Evolutionary conservation across 805 yeast species (phyloP).

Genomic region (Wickerhamiella musiphila): DNA sequence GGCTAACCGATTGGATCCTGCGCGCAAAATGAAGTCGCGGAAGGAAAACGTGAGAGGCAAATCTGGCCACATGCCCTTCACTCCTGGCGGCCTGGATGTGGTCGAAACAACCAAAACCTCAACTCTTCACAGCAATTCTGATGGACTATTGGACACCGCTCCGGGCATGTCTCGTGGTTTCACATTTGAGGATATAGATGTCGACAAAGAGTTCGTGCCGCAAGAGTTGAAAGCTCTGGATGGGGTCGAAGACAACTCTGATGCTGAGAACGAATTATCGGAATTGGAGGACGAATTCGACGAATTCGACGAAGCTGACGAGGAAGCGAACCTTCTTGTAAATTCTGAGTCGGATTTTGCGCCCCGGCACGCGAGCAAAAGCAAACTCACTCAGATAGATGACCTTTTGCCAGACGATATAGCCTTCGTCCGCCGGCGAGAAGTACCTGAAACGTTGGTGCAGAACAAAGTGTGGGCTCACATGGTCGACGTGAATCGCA

Average conservation of each 20-base stretch:
- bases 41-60: slow-evolving; percentile 51
- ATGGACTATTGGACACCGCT: slow-evolving; percentile 69
- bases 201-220: not conserved
- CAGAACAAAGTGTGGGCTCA: slow-evolving; percentile 76
- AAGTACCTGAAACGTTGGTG: not conserved
- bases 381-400: slow-evolving; percentile 23
- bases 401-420: slow-evolving; percentile 34
- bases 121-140: slow-evolving; percentile 41
- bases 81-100: slow-evolving; percentile 69
- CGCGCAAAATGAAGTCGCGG: slow-evolving; percentile 46
- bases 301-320: slow-evolving; percentile 3
- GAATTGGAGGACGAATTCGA: slow-evolving; percentile 5
- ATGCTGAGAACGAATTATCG: slow-evolving; percentile 5
- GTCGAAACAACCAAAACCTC: slow-evolving; percentile 9
- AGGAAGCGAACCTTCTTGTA: slow-evolving; percentile 5
- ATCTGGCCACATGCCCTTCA: slow-evolving; percentile 66
- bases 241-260: slow-evolving; percentile 12
- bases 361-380: not conserved
- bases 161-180: slow-evolving; percentile 72
- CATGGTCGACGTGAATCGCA: slow-evolving; percentile 72
- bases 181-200: slow-evolving; percentile 26
- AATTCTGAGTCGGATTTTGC: slow-evolving; percentile 3
- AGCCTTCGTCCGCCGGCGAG: slow-evolving; percentile 26
- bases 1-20: slow-evolving; percentile 54
- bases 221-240: slow-evolving; percentile 11